Percentiles rank a stretch among this genome's conserved stretches.
Conservation (phyloP, 345 rosid genomes). For the Odontarrhena argentea region DNA sequence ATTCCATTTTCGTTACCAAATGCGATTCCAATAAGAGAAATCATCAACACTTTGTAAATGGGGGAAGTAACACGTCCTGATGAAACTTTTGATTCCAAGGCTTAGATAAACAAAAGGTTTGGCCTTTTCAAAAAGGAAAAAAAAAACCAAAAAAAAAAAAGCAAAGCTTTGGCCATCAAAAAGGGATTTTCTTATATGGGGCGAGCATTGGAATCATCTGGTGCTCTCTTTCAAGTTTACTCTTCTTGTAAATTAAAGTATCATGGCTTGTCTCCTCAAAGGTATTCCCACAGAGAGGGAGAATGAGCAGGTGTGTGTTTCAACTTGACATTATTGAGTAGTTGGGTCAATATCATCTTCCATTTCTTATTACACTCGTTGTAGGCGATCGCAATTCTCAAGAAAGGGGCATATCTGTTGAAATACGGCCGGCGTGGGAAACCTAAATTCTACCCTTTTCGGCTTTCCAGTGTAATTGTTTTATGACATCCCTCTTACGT, state of each 20-base stretch:
- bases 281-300: constrained; percentile 46
- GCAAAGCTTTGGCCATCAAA: neutral
- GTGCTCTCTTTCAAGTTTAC: constrained; percentile 38
- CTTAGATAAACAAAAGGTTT: constrained; percentile 10
- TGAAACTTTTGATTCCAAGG: neutral
- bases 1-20: neutral
- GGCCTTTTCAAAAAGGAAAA: no score
- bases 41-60: neutral
- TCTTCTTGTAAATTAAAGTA: constrained; percentile 20
- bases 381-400: constrained; percentile 68
- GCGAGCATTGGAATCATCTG: constrained; percentile 44
- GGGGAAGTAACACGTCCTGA: neutral
- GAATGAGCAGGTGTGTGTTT: constrained; percentile 48
- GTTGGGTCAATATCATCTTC: neutral
- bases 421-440: constrained; percentile 78
- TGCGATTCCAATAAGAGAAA: neutral
- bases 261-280: constrained; percentile 50
- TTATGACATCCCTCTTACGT: no score
- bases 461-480: constrained; percentile 58
- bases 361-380: neutral
- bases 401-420: constrained; percentile 72
- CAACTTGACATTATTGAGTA: neutral
- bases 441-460: constrained; percentile 78
- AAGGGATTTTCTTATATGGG: constrained; percentile 49
- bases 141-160: no score